Evolutionary conservation across 148 eudicot genomes (phyloP).

Genomic region (Pharnaceum exiguum): DNA sequence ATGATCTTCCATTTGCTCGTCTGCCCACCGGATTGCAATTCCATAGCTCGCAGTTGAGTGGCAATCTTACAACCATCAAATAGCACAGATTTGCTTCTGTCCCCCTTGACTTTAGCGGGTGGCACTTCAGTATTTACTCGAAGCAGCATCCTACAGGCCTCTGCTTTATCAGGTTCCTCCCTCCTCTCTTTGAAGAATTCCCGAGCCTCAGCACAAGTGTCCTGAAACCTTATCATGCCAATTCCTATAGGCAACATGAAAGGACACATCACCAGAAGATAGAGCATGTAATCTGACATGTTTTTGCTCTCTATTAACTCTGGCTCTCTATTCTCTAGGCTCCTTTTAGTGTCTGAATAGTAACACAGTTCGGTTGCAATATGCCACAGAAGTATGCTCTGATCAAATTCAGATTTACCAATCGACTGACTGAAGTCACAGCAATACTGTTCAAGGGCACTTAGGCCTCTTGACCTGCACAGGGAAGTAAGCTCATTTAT

Average conservation of each 20-base stretch:
- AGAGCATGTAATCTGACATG: slow-evolving; percentile 51
- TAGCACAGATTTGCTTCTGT: slow-evolving; percentile 51
- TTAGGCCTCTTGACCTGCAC: slow-evolving; percentile 24
- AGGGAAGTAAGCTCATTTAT: slow-evolving; percentile 6
- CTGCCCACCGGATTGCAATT: neutral
- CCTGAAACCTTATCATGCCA: slow-evolving; percentile 40
- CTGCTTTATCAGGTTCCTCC: neutral
- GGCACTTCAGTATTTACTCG: slow-evolving; percentile 38
- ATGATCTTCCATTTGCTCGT: slow-evolving; percentile 23
- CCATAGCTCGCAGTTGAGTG: slow-evolving; percentile 12
- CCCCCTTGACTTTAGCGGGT: slow-evolving; percentile 44
- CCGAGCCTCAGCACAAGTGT: slow-evolving; percentile 46
- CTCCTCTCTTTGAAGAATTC: slow-evolving; percentile 32
- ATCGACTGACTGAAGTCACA: slow-evolving; percentile 15
- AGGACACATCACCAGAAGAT: slow-evolving; percentile 43
- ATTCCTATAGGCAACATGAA: slow-evolving; percentile 48
- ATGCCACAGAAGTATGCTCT: slow-evolving; percentile 51
- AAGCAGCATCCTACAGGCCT: slow-evolving; percentile 32
- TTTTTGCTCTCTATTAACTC: slow-evolving; percentile 21
- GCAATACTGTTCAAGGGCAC: neutral
- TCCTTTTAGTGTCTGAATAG: slow-evolving; percentile 5
- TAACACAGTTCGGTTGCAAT: slow-evolving; percentile 54
- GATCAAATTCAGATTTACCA: slow-evolving; percentile 34
- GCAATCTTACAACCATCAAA: slow-evolving; percentile 44
- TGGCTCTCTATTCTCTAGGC: neutral